phyloP scores from a whole-genome alignment of 2,329 filamentous ascomycete genomes.

The Fusarium lyarnte region DNA sequence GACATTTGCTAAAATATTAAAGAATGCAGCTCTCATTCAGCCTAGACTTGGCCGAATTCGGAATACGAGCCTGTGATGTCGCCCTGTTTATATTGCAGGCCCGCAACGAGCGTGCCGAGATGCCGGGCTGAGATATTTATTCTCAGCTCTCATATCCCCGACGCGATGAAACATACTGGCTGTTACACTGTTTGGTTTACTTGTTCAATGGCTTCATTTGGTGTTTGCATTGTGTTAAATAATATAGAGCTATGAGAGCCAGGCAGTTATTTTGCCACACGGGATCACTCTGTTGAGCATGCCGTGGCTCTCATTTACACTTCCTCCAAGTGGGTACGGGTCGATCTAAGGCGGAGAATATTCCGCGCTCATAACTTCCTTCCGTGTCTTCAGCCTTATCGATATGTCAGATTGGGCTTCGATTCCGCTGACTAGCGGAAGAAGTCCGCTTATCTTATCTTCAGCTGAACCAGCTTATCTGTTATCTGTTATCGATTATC shows the following conservation, averaged over 20 bases:
- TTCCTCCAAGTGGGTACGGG: too few species aligned
- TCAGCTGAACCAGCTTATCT: neutral
- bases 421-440: neutral
- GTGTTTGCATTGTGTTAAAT: accelerated
- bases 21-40: neutral
- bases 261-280: neutral
- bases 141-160: neutral
- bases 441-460: accelerated
- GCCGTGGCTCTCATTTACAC: too few species aligned
- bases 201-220: accelerated
- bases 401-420: accelerated
- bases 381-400: neutral
- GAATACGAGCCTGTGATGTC: neutral
- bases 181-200: too few species aligned
- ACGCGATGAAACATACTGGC: accelerated
- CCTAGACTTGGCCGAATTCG: neutral
- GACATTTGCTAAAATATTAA: too few species aligned
- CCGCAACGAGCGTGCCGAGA: neutral
- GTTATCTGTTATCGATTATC: neutral
- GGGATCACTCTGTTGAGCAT: accelerated
- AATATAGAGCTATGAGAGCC: neutral
- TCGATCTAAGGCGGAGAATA: too few species aligned
- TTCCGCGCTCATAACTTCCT: neutral
- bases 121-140: neutral
- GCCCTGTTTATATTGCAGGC: neutral